phyloP scores from a whole-genome alignment of 1,284 basidiomycete genomes.

The Trametes polyzona region DNA sequence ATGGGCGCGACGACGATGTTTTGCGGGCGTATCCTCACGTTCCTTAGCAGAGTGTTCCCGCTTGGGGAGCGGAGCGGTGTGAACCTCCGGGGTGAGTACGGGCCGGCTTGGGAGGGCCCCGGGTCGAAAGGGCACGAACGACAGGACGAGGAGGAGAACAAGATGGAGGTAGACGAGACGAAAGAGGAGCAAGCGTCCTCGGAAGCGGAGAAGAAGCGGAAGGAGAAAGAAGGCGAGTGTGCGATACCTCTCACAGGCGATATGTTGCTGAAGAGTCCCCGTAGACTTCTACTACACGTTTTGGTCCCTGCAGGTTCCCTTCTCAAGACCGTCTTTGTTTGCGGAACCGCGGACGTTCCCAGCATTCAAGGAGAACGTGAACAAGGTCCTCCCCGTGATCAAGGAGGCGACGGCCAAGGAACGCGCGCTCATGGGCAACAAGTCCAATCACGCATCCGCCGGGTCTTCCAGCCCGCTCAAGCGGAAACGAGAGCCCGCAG shows the following conservation, averaged over 20 bases:
- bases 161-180: slow-evolving; percentile 46
- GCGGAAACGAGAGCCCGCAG: slow-evolving; percentile 64
- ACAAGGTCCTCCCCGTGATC: slow-evolving; percentile 74
- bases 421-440: slow-evolving; percentile 78
- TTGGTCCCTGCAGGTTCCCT: slow-evolving; percentile 82
- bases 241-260: too few relatives aligned
- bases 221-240: slow-evolving; percentile 67
- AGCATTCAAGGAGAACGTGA: slow-evolving; percentile 70
- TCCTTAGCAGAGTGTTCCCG: slow-evolving; percentile 85
- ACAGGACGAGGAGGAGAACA: slow-evolving; percentile 30
- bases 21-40: slow-evolving; percentile 86
- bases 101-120: slow-evolving; percentile 78
- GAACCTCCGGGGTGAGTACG: slow-evolving; percentile 85
- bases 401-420: slow-evolving; percentile 85
- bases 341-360: slow-evolving; percentile 55
- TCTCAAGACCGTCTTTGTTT: slow-evolving; percentile 73
- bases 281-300: slow-evolving; percentile 83
- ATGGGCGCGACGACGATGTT: slow-evolving; percentile 83
- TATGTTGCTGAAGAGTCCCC: too few relatives aligned
- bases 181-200: slow-evolving; percentile 40
- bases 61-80: slow-evolving; percentile 89
- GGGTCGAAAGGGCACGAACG: slow-evolving; percentile 40
- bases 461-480: slow-evolving; percentile 51
- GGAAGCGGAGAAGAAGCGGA: slow-evolving; percentile 36
- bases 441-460: slow-evolving; percentile 39